Base-by-base conservation (phyloP, 2,329 filamentous ascomycete species). In the Basipetospora sp. region DNA sequence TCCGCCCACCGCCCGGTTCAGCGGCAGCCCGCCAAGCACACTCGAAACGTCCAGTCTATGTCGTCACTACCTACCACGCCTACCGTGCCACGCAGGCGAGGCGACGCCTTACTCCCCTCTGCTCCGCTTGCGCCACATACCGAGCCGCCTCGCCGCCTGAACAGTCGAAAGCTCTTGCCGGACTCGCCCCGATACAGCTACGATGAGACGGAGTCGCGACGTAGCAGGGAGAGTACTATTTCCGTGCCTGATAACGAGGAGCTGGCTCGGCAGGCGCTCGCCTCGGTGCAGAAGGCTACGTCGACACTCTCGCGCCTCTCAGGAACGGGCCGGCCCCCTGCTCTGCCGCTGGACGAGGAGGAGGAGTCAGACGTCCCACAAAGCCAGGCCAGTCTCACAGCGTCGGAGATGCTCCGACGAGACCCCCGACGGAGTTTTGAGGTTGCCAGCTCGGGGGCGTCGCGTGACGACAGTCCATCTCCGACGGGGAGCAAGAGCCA, bases 41-140 rank as follows among this genome's bases (percentile, higher is more conserved):
- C 69, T 14, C 75, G 85, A 46, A 82, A 79, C 41, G 74, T 77
- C 20, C 84, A 92, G 53, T 90, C 84, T 31, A 65, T 93, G 54
- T 92, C 86, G 1, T 90, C 86, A 1, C 63, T 94, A 4, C 85
- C 85, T 6, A 76, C 75, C 5, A 93, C 85, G 3, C 84, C 85
- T 8, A 69, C 69, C 4, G 51, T 14, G 9, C 34, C 39, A 14
- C 67, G 71, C 35, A 58, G 62, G 10, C 56, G 58, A 25, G 65
- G 63, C 28, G 60, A 63, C 29, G 64, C 67, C 34, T 67, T 80
- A 47, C 62, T 76, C 35, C 74, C 78, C 34, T 74, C 78, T 1
- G 64, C 69, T 47, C 62, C 81, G 53, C 57, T 81, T 9, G 69
- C 78, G 2, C 66, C 71, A 5, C 70, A 71, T 49, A 72, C 64